A percentile compares a stretch with the other conserved stretches of the same genome.
Conservation (phyloP, 345 rosid species). For the Syzygium jambos region DNA sequence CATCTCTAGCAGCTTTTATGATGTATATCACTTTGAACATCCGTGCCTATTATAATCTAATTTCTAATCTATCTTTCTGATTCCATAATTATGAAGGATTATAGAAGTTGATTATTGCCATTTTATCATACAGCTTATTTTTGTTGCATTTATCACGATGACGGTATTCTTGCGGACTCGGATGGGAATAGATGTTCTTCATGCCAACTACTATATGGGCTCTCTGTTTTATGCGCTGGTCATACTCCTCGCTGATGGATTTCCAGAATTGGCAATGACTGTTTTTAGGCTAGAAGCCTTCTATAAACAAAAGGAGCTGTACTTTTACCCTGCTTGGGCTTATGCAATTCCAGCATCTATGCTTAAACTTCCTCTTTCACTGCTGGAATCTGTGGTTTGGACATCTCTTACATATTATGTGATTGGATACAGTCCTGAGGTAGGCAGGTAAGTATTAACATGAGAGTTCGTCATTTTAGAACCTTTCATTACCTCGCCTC, state of each 20-base stretch:
- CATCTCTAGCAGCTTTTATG: background rate
- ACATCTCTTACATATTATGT: conserved; percentile 63
- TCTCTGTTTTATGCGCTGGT: conserved; percentile 34
- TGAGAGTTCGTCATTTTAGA: background rate
- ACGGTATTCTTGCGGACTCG: conserved; percentile 36
- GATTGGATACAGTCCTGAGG: conserved; percentile 72
- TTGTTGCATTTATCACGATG: conserved; percentile 46
- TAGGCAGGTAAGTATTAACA: conserved; percentile 34
- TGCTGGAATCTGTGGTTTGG: conserved; percentile 49
- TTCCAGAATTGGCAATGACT: conserved; percentile 43
- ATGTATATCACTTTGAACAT: background rate
- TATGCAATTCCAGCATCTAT: conserved; percentile 48
- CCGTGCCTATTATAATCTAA: background rate
- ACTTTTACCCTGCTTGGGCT: conserved; percentile 68
- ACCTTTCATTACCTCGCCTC: background rate
- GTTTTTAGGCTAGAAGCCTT: conserved; percentile 41
- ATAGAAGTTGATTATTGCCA: background rate
- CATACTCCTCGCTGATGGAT: conserved; percentile 35
- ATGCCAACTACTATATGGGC: conserved; percentile 46
- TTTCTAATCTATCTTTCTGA: background rate
- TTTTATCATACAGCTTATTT: conserved; percentile 27
- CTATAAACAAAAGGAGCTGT: conserved; percentile 48
- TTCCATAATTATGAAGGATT: background rate
- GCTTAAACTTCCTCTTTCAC: conserved; percentile 42
- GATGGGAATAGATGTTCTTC: conserved; percentile 33